Conservation (phyloP, 306 rosid genomes). For the Ceratonia siliqua region DNA sequence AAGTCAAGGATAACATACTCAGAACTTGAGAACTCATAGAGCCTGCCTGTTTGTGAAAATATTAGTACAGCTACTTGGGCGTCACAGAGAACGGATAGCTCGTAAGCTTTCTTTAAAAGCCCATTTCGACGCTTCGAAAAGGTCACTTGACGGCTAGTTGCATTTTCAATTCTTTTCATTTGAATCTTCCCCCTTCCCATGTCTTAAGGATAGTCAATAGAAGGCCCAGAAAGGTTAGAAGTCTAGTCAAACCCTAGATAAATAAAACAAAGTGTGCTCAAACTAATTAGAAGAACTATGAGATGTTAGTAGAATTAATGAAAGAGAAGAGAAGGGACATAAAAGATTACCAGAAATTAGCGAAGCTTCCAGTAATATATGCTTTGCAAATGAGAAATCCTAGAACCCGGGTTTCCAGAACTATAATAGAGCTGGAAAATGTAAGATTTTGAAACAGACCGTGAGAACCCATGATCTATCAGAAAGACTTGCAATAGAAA, state of each 20-base stretch:
- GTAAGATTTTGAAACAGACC: background rate
- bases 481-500: background rate
- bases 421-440: background rate
- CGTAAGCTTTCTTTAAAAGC: constrained; percentile 65
- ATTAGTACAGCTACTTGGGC: constrained; percentile 61
- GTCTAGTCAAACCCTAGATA: background rate
- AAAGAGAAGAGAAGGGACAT: background rate
- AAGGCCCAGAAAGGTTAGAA: background rate
- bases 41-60: constrained; percentile 69
- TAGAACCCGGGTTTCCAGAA: background rate
- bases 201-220: background rate
- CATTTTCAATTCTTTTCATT: constrained; percentile 62
- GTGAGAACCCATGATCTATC: constrained; percentile 12
- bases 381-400: background rate
- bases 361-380: background rate
- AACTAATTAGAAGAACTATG: background rate
- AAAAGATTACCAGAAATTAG: constrained; percentile 14
- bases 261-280: background rate
- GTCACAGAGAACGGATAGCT: constrained; percentile 72
- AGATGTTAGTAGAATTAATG: background rate
- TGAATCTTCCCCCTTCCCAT: constrained; percentile 77
- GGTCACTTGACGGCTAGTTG: constrained; percentile 60
- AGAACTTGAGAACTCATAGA: constrained; percentile 59
- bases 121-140: constrained; percentile 67
- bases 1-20: constrained; percentile 48